phyloP scores from a whole-genome alignment of 306 rosid genomes.

The Trifolium fragiferum region DNA sequence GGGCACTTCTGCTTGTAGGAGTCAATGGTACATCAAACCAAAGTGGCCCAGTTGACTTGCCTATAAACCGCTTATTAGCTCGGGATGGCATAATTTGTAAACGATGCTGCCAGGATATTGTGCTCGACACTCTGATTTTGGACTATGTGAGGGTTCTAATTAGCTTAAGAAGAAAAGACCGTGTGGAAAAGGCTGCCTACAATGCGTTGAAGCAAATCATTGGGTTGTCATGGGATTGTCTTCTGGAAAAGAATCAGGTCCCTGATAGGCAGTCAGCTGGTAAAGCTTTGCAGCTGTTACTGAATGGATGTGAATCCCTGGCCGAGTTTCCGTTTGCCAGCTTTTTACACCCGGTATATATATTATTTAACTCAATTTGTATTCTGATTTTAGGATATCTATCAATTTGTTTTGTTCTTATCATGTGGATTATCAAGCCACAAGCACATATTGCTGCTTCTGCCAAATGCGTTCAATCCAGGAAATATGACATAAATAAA shows the following conservation, averaged over 20 bases:
- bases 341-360: constrained; percentile 78
- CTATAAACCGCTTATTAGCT: constrained; percentile 64
- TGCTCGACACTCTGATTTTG: constrained; percentile 78
- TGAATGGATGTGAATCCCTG: constrained; percentile 76
- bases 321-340: constrained; percentile 95
- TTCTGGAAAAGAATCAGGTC: constrained; percentile 51
- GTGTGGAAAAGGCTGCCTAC: constrained; percentile 72
- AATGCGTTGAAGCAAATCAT: constrained; percentile 75
- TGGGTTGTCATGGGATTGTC: constrained; percentile 59
- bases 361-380: constrained; percentile 35
- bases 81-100: constrained; percentile 83
- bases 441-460: constrained; percentile 13
- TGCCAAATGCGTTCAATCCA: constrained; percentile 32
- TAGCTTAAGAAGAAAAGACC: constrained; percentile 73
- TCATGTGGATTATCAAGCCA: constrained; percentile 14
- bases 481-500: constrained; percentile 10
- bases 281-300: constrained; percentile 53
- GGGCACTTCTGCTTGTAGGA: constrained; percentile 88
- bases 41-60: constrained; percentile 68
- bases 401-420: constrained; percentile 29
- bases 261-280: constrained; percentile 47
- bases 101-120: constrained; percentile 73
- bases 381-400: constrained; percentile 41
- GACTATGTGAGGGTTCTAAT: constrained; percentile 86
- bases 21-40: constrained; percentile 66